Evolutionary conservation across 306 rosid species (phyloP), one percentile per base, ranked within the genome.

Genomic region (Lathyrus sativus): DNA sequence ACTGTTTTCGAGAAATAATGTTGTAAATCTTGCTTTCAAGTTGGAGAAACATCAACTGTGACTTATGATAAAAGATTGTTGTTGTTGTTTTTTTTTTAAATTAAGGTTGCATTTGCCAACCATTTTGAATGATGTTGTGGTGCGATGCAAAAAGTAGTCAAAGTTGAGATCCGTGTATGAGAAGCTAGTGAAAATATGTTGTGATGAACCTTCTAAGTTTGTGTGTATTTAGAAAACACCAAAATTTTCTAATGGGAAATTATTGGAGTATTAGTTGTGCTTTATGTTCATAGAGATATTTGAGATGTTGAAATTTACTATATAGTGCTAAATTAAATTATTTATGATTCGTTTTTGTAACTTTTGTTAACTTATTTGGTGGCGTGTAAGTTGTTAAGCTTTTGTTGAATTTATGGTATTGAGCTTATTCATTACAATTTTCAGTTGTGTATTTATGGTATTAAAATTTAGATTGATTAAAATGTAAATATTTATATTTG

Each of bases 101-200:
- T 37, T 29, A 69, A 71, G 72, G 74, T 67, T 71, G 73, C 75
- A 62, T 75, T 73, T 79, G 86, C 75, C 82, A 62, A 60, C 85
- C 85, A 83, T 3, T 79, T 77, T 78, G 77, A 83, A 74, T 82
- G 83, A 83, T 84, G 79, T 51, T 72, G 44, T 64, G 82, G 74
- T 56, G 83, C 62, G 82, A 83, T 85, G 74, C 77, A 72, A 53
- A 78, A 82, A 72, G 72, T 80, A 69, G 62, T 71, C 75, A 77
- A 78, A 59, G 71, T 33, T 29, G 71, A 58, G 56, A 82, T 77
- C 78, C 67, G 76, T 62, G 48, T 74, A 19, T 19, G 9, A 15
- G 49, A 68, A 56, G 68, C 37, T 13, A 12, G 13, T 41, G 56
- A 19, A 51, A 18, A 62, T 26, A 3, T 53, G 59, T 6, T 14